Evolutionary conservation across 768 basidiomycete species (phyloP), one percentile per base, ranked within the genome.

Genomic region (Lepiota subincarnata): DNA sequence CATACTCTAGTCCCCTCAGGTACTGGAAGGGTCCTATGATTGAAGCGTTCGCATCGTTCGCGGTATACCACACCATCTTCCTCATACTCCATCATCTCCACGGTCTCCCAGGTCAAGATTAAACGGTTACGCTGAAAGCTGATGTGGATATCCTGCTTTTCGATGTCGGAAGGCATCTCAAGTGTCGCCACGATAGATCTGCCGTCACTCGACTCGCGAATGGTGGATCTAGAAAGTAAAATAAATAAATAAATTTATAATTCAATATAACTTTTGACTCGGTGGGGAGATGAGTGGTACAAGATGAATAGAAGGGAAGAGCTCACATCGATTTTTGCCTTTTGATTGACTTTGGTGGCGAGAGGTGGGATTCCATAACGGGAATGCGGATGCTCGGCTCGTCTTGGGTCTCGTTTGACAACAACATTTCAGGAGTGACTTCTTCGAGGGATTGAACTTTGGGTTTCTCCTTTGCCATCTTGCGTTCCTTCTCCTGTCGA

Each of bases 131-230:
- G 75, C 49, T 86, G 84, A 59, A 80, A 89, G 63, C 82, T 87
- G 62, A 90, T 83, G 58, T 89, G 87, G 51, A 88, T 79, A 56
- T 89, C 82, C 54, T 87, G 78, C 64, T 88, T 89, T 62, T 74
- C 75, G 39, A 89, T 79, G 24, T 86, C 84, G n/a, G 66, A 65
- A 2, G 77, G 76, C 60, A 90, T 70, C 55, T 88, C 84, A 64
- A 89, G 87, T 46, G 79, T 86, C 19, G 84, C 85, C 19, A 82
- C 82, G 43, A 86, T 78, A 63, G 83, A 81, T 62, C 78, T 79
- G 47, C 87, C 86, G 57, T 87, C 87, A 49, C 75, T 73, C 19
- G 87, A 86, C 70, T 88, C 86, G 59, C 80, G 82, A 64, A 87
- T 81, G 59, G 78, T 81, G 57, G 84, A 82, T 61, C 87, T 87